Evolutionary conservation across 352 stramenopile genomes (phyloP), one percentile per base, ranked within the genome.

Genomic region (Globisporangium polare): DNA sequence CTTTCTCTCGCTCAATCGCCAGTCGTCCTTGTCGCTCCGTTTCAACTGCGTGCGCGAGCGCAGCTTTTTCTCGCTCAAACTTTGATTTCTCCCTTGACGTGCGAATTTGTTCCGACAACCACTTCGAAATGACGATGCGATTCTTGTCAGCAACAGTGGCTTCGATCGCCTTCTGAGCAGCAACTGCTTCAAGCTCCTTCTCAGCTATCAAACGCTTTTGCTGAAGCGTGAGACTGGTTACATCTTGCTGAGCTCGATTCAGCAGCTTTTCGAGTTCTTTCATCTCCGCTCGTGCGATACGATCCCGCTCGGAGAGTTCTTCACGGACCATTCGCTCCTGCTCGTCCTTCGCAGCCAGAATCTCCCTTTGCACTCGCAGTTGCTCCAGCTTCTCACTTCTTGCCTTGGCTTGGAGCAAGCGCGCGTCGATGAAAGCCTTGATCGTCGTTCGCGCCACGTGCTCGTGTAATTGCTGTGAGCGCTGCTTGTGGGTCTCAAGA

Each of bases 311-410:
- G 0, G 63, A 43, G 24, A 73, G 51, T 17, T 82, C 77, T 62
- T 84, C 65, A 26, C 53, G 60, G 3, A 60, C 69, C 67, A 88
- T 80, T 18, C 63, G n/a, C 20, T 74, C 67, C 7, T 60, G 62
- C 27, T 89, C 77, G 0, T 50, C 26, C 24, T 75, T 77, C 54
- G 82, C 79, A 17, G 57, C 61, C 42, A 35, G 31, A 0, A 88
- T 27, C 8, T 51, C 54, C 8, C 35, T 17, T 22, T 76, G 66
- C 5, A 60, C n/a, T 2, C 49, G 13, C 5, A 71, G 29, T 15
- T 74, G 39, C 12, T 31, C 53, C 22, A 37, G 31, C 37, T 52
- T 47, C 29, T 79, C 62, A 33, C 22, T 47, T 4, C 61, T 55
- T 27, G 60, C 46, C 60, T 68, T 63, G 35, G 43, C 47, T 15